Percentiles rank a stretch among this genome's conserved stretches.
Evolutionary conservation across 2,329 filamentous ascomycete species (phyloP).

Genomic region (Ophiocordyceps australis): DNA sequence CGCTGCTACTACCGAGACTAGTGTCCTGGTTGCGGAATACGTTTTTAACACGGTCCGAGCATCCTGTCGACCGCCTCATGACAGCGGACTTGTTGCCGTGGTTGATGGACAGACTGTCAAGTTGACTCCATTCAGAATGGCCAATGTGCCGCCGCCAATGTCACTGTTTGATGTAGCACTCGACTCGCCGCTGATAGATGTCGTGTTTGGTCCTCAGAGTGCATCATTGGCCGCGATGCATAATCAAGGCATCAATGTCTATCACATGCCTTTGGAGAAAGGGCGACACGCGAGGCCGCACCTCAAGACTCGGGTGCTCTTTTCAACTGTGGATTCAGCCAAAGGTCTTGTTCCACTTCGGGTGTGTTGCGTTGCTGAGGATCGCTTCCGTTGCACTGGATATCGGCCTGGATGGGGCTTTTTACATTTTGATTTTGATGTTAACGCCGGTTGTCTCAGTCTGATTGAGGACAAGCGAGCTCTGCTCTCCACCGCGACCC

Average conservation of each 20-base stretch:
- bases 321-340: conserved; percentile 10
- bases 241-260: conserved; percentile 45
- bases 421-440: conserved; percentile 7
- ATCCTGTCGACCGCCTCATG: conserved; percentile 50
- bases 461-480: conserved; percentile 6
- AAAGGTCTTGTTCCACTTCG: conserved; percentile 12
- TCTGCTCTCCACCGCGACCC: conserved; percentile 12
- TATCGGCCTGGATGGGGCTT: conserved; percentile 10
- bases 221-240: conserved; percentile 57
- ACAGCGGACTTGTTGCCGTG: conserved; percentile 65
- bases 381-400: conserved; percentile 12
- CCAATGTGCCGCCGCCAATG: conserved; percentile 89
- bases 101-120: conserved; percentile 70
- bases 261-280: conserved; percentile 46
- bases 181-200: conserved; percentile 48
- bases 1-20: conserved; percentile 29
- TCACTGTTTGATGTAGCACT: conserved; percentile 55
- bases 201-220: conserved; percentile 51
- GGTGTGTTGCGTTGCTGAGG: conserved; percentile 10
- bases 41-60: conserved; percentile 51
- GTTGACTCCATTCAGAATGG: conserved; percentile 65
- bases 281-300: conserved; percentile 26
- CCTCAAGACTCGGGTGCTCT: conserved; percentile 19
- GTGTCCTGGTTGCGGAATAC: conserved; percentile 45
- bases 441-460: conserved; percentile 3